Evolutionary conservation across 2,329 filamentous ascomycete species (phyloP).

Genomic region (Aspergillus amoenus): DNA sequence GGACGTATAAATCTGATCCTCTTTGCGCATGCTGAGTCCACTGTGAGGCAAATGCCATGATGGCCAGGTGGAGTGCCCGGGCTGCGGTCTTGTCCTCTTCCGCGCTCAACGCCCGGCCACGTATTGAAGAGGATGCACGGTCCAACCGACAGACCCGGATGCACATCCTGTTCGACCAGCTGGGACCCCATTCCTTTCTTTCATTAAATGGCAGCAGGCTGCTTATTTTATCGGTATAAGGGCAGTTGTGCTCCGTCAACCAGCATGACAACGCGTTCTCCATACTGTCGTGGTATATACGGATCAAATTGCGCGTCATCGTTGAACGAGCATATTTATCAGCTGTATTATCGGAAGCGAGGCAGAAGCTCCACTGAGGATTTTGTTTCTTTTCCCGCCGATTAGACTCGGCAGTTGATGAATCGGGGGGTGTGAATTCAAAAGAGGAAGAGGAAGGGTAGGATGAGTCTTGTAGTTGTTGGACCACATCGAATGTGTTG

Average conservation of each 20-base stretch:
- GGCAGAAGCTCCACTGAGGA: not conserved
- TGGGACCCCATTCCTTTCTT: conserved; percentile 2
- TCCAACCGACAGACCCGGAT: conserved; percentile 1
- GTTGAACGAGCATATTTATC: not conserved
- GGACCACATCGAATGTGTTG: not conserved
- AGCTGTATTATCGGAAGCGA: not conserved
- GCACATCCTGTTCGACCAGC: conserved; percentile 6
- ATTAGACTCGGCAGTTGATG: not conserved
- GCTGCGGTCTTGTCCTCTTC: conserved; percentile 1
- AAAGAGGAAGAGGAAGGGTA: not conserved
- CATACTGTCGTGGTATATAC: conserved; percentile 9
- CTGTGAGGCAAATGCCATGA: conserved; percentile 4
- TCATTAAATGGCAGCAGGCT: not conserved
- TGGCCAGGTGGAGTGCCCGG: not conserved
- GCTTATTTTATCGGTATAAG: not conserved
- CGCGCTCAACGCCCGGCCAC: not conserved
- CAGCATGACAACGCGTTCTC: conserved; percentile 8
- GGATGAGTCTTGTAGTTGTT: not conserved
- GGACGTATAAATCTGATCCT: not conserved
- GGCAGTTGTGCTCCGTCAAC: conserved; percentile 7
- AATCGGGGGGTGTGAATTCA: not conserved
- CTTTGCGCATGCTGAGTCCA: conserved; percentile 7
- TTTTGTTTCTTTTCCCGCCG: not conserved
- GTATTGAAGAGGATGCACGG: not conserved
- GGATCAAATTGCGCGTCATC: conserved; percentile 1